These are phyloP conservation scores for Bertia moriformis DNA, from an alignment of 2,329 filamentous ascomycete species.

Conservation along the genomic window DNA sequence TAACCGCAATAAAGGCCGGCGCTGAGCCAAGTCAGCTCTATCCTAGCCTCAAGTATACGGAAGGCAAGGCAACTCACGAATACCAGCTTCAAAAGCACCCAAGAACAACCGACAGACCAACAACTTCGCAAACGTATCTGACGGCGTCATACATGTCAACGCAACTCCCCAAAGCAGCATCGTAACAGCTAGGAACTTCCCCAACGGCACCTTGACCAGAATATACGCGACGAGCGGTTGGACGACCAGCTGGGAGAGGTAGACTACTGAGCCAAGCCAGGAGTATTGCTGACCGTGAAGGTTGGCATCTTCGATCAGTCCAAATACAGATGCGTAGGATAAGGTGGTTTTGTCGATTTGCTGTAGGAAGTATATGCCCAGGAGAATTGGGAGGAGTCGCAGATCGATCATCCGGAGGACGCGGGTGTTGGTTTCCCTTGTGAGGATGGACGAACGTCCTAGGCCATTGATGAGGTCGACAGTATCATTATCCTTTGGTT, in stretches of 20 bases:
- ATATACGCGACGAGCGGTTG: constrained; percentile 37
- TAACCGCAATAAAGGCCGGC: constrained; percentile 33
- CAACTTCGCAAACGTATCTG: background rate
- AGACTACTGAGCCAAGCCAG: constrained; percentile 47
- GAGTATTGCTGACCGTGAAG: constrained; percentile 17
- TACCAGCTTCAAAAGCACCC: constrained; percentile 9
- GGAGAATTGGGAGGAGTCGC: constrained; percentile 28
- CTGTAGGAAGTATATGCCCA: constrained; percentile 9
- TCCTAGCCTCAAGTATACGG: background rate
- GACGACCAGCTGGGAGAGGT: constrained; percentile 42
- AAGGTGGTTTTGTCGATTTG: constrained; percentile 9
- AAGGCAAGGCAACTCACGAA: constrained; percentile 12
- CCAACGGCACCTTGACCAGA: constrained; percentile 35
- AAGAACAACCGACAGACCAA: constrained; percentile 1
- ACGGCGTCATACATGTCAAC: constrained; percentile 31
- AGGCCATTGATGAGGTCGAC: constrained; percentile 29
- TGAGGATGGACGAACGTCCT: constrained; percentile 28
- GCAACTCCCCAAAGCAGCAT: constrained; percentile 37
- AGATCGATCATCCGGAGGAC: constrained; percentile 34
- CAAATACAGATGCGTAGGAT: constrained; percentile 8
- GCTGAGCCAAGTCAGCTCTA: constrained; percentile 12
- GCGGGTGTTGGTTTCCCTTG: constrained; percentile 32
- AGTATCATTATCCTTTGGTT: constrained; percentile 27
- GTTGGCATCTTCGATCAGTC: constrained; percentile 6
- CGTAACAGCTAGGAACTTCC: constrained; percentile 34